phyloP scores from a whole-genome alignment of 2,329 filamentous ascomycete species.

The Aspergillus glaucus region DNA sequence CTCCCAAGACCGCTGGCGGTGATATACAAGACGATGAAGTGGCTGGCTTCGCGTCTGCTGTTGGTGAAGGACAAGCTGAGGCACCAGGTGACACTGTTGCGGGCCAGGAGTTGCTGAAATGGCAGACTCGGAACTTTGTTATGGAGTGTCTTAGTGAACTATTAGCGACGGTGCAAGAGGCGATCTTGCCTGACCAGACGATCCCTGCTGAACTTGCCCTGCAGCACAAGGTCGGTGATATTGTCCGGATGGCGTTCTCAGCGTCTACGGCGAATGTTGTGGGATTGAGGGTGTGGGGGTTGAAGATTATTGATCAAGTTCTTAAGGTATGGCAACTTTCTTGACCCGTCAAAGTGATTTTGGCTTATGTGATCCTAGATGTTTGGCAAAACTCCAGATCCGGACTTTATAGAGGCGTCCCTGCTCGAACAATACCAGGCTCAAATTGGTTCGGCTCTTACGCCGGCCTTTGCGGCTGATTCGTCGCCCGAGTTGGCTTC shows the following conservation, averaged over 20 bases:
- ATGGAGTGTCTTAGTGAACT: slow-evolving; percentile 84
- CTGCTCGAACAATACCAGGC: slow-evolving; percentile 97
- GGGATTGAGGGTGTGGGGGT: slow-evolving; percentile 79
- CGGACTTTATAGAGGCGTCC: slow-evolving; percentile 95
- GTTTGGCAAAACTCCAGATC: slow-evolving; percentile 92
- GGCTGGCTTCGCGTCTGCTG: slow-evolving; percentile 81
- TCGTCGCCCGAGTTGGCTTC: slow-evolving; percentile 94
- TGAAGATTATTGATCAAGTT: slow-evolving; percentile 90
- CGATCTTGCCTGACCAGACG: slow-evolving; percentile 69
- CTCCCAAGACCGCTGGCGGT: slow-evolving; percentile 46
- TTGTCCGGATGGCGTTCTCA: slow-evolving; percentile 94
- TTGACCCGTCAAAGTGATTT: background rate
- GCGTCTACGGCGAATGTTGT: slow-evolving; percentile 91
- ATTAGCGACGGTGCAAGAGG: slow-evolving; percentile 70
- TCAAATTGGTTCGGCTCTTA: slow-evolving; percentile 93
- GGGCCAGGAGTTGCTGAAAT: slow-evolving; percentile 81
- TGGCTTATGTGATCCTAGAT: slow-evolving; percentile 44
- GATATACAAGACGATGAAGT: slow-evolving; percentile 95
- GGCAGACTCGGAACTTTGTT: slow-evolving; percentile 93
- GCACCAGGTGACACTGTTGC: slow-evolving; percentile 46
- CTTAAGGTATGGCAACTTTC: slow-evolving; percentile 52
- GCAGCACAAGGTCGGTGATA: slow-evolving; percentile 79
- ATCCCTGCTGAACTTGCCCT: slow-evolving; percentile 71
- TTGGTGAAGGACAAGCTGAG: slow-evolving; percentile 54
- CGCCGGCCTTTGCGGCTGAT: slow-evolving; percentile 90